These are phyloP conservation scores for Marasmius sp. DNA, from an alignment of 1,284 basidiomycete genomes.

Conservation along the genomic window DNA sequence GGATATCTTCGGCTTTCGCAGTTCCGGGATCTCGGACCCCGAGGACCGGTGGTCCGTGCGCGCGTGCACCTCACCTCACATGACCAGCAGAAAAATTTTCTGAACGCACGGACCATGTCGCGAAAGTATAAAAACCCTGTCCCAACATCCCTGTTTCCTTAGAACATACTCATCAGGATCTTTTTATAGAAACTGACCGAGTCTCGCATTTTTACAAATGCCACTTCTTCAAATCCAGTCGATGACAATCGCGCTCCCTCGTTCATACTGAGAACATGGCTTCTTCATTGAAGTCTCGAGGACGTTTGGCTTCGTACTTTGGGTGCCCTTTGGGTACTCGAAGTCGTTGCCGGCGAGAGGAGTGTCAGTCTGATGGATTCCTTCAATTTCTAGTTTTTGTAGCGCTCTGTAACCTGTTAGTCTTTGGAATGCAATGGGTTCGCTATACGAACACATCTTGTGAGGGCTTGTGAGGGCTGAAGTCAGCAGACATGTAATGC, in stretches of 20 bases:
- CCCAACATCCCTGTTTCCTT: conserved; percentile 32
- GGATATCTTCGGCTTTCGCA: too few species aligned
- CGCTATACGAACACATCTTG: too few species aligned
- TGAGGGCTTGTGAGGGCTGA: too few species aligned
- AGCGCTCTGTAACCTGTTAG: neutral
- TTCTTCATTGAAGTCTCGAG: conserved; percentile 52
- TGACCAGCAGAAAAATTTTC: neutral
- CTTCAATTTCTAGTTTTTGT: conserved; percentile 14
- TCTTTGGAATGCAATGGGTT: too few species aligned
- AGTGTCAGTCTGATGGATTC: conserved; percentile 78
- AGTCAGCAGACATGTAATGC: too few species aligned
- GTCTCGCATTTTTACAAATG: conserved; percentile 87
- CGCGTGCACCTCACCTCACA: neutral
- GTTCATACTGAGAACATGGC: conserved; percentile 76
- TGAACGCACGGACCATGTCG: conserved; percentile 34
- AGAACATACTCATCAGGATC: conserved; percentile 90
- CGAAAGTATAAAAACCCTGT: conserved; percentile 38
- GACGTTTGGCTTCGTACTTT: conserved; percentile 60
- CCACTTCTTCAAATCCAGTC: conserved; percentile 78
- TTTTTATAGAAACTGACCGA: conserved; percentile 89
- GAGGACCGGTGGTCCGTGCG: too few species aligned
- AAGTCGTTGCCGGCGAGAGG: conserved; percentile 55
- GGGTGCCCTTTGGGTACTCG: conserved; percentile 37
- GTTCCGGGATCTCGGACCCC: too few species aligned
- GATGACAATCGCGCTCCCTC: conserved; percentile 73